A percentile compares a stretch with the other conserved stretches of the same genome.
These are phyloP conservation scores for Mucor indicus DNA, from an alignment of 371 early-diverging fungal genomes.

Conservation along the genomic window DNA sequence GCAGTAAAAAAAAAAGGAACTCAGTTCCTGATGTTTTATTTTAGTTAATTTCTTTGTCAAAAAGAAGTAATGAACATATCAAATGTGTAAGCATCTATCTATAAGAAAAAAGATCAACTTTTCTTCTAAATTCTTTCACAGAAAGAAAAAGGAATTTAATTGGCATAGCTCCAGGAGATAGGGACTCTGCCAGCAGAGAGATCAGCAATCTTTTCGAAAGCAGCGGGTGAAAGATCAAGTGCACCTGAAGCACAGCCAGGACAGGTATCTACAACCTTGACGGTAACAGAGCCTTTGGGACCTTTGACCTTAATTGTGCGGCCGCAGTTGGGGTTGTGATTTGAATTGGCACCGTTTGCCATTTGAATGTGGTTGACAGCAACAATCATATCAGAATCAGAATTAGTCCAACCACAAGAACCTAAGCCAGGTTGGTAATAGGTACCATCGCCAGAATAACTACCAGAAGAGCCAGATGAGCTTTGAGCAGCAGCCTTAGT, in stretches of 20 bases:
- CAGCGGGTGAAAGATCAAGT: slow-evolving; percentile 56
- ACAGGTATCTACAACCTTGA: slow-evolving; percentile 59
- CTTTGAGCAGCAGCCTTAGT: slow-evolving; percentile 4
- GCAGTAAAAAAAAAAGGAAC: no score
- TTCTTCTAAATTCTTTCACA: no score
- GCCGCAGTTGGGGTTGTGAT: slow-evolving; percentile 53
- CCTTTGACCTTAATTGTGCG: slow-evolving; percentile 40
- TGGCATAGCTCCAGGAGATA: slow-evolving; percentile 36
- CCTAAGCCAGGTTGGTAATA: slow-evolving; percentile 31
- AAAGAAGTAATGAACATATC: no score
- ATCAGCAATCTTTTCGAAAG: slow-evolving; percentile 54
- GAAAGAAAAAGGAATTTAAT: no score
- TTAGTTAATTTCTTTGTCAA: no score
- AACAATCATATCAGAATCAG: slow-evolving; percentile 19
- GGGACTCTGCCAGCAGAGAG: slow-evolving; percentile 44
- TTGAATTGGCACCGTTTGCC: slow-evolving; percentile 21
- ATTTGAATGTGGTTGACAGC: slow-evolving; percentile 26
- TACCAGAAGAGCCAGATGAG: slow-evolving; percentile 1
- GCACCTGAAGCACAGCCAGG: slow-evolving; percentile 55
- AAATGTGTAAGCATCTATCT: no score
- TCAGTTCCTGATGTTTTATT: no score
- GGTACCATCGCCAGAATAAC: slow-evolving; percentile 39
- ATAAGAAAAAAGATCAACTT: no score
- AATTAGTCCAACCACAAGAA: slow-evolving; percentile 26
- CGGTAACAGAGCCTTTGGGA: slow-evolving; percentile 47